Base-by-base conservation (phyloP, 208 protist genomes). In the Crithidia expoeki region DNA sequence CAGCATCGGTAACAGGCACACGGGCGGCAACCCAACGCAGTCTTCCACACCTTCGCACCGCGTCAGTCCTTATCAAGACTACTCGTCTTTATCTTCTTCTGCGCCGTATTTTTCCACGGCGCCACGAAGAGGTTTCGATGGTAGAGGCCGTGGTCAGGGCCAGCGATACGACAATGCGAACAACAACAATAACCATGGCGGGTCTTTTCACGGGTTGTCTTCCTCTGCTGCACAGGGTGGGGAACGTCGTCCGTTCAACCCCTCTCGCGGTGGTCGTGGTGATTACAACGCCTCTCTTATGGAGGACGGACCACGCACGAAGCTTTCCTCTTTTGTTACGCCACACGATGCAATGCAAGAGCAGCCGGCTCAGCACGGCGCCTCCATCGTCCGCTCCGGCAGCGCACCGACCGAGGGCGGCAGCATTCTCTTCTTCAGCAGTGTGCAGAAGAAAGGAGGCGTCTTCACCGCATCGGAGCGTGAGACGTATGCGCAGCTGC, bases 401-500 rank as follows among this genome's bases (percentile, higher is more conserved):
- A 74, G 67, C 49, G 62, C 80, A 11, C 66, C 78, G 9, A 79
- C 74, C 0, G 75, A 78, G 50, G 67, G 74, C 33, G 89, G 84
- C 64, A 90, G 68, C 27, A 83, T 93, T 32, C 67, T 89, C 12
- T 95, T 95, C 56, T 95, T 87, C 79, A 92, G 84, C 63, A 93
- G 87, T 62, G 85, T 95, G 21, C 86, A 93, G 68, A 84, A 88
- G 61, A 84, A 85, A 28, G 90, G 90, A 16, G 90, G 90, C 44
- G 85, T 81, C 73, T 93, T 93, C 65, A 92, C 90, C 10, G 71
- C 72, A 28, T 81, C 79, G n/a, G 85, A 90, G 62, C 65, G 77
- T 11, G 90, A 93, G 57, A 92, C 87, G 38, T 83, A 80, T 30
- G 69, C 72, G 19, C 87, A 95, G 70, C 83, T 95, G 33, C 76